A percentile compares a stretch with the other conserved stretches of the same genome.
Conservation (phyloP, 176 grass and related monocot species). For the Juncus inflexus region DNA sequence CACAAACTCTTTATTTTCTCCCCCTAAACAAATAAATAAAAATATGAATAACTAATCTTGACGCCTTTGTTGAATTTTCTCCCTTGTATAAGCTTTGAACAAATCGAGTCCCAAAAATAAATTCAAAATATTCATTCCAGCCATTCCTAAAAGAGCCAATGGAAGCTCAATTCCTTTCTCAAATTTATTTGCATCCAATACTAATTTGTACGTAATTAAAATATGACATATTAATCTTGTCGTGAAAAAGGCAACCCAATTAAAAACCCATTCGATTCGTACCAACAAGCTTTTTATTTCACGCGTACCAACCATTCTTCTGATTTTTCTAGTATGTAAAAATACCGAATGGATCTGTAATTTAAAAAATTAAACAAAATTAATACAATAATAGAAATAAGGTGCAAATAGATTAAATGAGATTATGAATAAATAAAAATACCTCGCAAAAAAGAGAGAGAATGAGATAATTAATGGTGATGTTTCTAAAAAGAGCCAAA, state of each 20-base stretch:
- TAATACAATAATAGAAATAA: not conserved
- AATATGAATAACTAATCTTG: conserved; percentile 41
- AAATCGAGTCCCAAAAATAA: conserved; percentile 75
- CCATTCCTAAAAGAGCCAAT: conserved; percentile 82
- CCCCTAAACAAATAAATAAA: conserved; percentile 18
- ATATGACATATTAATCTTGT: conserved; percentile 65
- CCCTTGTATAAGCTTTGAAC: conserved; percentile 51
- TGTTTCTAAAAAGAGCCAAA: conserved; percentile 68
- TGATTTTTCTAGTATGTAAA: conserved; percentile 80
- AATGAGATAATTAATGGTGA: conserved; percentile 95
- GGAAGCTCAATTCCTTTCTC: conserved; percentile 74
- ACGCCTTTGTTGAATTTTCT: conserved; percentile 62
- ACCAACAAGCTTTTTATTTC: conserved; percentile 52
- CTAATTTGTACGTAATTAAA: conserved; percentile 73
- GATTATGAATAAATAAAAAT: not conserved
- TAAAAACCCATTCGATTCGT: conserved; percentile 81
- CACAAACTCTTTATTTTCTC: conserved; percentile 10
- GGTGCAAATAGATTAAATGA: not conserved
- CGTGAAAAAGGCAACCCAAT: conserved; percentile 68
- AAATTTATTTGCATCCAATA: conserved; percentile 79
- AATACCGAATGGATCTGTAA: conserved; percentile 89
- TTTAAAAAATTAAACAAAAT: conserved; percentile 25
- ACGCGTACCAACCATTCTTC: conserved; percentile 67
- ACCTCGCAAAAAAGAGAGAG: conserved; percentile 82
- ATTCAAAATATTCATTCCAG: conserved; percentile 89